Evolutionary conservation across 176 grass and related monocot genomes (phyloP).

Genomic region (Lolium multiflorum): DNA sequence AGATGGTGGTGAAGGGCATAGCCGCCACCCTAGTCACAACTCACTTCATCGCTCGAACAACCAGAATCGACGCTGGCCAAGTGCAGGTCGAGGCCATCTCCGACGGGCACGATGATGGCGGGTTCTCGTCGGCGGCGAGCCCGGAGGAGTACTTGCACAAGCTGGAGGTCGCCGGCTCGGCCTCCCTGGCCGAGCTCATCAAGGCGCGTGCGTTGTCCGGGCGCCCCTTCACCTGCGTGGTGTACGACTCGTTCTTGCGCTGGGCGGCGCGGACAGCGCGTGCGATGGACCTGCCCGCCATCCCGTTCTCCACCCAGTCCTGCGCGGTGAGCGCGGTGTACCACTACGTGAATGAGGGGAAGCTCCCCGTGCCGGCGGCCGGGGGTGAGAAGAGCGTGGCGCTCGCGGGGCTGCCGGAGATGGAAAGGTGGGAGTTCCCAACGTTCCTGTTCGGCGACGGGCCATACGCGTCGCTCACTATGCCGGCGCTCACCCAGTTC

Average conservation of each 20-base stretch:
- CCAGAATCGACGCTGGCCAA: slow-evolving; percentile 26
- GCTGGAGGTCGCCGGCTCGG: slow-evolving; percentile 28
- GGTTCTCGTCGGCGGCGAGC: slow-evolving; percentile 45
- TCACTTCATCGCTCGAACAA: slow-evolving; percentile 50
- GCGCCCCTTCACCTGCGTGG: slow-evolving; percentile 54
- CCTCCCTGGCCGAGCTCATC: slow-evolving; percentile 53
- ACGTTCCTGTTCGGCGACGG: slow-evolving; percentile 40
- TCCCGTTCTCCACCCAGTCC: slow-evolving; percentile 70
- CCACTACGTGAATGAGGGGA: slow-evolving; percentile 45
- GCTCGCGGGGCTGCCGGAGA: slow-evolving; percentile 46
- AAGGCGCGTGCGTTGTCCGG: neutral
- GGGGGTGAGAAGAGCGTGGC: neutral
- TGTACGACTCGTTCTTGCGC: slow-evolving; percentile 59
- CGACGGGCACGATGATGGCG: slow-evolving; percentile 69
- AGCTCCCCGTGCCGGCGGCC: slow-evolving; percentile 23
- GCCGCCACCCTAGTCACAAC: slow-evolving; percentile 54
- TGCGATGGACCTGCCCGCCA: slow-evolving; percentile 2
- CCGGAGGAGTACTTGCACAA: slow-evolving; percentile 43
- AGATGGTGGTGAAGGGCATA: slow-evolving; percentile 56
- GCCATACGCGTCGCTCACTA: slow-evolving; percentile 39
- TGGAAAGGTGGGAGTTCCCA: slow-evolving; percentile 74
- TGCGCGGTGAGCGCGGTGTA: slow-evolving; percentile 68
- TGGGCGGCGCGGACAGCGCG: slow-evolving; percentile 48
- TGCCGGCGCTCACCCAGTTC: slow-evolving; percentile 54
- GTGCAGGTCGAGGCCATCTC: slow-evolving; percentile 60